Conservation (phyloP, 2,329 filamentous ascomycete species). For the Hypocrella siamensis region DNA sequence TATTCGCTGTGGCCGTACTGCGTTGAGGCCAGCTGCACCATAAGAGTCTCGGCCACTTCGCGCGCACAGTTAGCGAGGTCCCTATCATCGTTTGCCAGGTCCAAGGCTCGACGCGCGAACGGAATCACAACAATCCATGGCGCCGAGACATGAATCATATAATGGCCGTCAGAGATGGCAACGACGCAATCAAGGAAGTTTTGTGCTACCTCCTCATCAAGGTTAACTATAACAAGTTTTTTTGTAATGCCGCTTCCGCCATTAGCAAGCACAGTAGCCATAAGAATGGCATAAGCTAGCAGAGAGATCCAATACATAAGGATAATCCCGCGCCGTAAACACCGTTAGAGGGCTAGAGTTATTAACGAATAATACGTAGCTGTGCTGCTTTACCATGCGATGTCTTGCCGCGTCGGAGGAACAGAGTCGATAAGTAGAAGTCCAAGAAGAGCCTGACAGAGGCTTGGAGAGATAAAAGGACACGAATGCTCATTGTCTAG, state of each 20-base stretch:
- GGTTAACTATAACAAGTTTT: not conserved
- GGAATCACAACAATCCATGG: not conserved
- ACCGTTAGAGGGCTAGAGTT: too few species aligned
- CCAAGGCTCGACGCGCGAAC: not conserved
- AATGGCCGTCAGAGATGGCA: not conserved
- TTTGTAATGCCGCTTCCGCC: not conserved
- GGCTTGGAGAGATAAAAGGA: too few species aligned
- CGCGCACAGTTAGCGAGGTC: not conserved
- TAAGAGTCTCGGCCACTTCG: not conserved
- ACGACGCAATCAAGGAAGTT: not conserved
- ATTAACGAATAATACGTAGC: too few species aligned
- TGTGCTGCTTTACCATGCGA: too few species aligned
- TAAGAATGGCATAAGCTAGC: too few species aligned
- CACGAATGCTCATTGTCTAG: too few species aligned
- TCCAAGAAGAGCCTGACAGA: too few species aligned
- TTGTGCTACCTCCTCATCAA: not conserved
- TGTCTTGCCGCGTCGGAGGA: too few species aligned
- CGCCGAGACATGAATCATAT: not conserved
- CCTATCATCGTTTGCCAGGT: not conserved
- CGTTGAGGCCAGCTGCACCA: not conserved
- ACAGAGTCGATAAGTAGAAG: too few species aligned
- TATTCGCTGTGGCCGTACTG: not conserved
- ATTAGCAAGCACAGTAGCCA: too few species aligned
- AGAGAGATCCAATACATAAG: too few species aligned
- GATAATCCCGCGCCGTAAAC: too few species aligned